phyloP scores from a whole-genome alignment of 805 yeast genomes.

The Komagataella pseudopastoris region DNA sequence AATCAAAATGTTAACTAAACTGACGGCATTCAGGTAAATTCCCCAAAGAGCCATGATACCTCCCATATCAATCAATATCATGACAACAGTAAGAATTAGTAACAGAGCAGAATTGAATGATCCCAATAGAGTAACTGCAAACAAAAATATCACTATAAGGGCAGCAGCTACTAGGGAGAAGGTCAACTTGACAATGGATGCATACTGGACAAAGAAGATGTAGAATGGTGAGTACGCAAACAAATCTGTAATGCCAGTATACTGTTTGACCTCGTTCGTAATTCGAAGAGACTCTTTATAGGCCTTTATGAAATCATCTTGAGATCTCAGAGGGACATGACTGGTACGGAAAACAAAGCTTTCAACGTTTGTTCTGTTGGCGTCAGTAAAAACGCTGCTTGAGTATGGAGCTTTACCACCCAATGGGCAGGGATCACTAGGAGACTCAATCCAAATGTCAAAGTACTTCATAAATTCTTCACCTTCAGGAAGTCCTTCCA shows the following conservation, averaged over 20 bases:
- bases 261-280: conserved; percentile 35
- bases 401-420: conserved; percentile 94
- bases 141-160: conserved; percentile 28
- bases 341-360: conserved; percentile 69
- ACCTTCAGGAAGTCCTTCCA: conserved; percentile 77
- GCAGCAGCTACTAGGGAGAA: conserved; percentile 41
- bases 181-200: conserved; percentile 47
- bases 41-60: conserved; percentile 70
- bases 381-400: conserved; percentile 33
- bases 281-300: conserved; percentile 61
- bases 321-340: conserved; percentile 71
- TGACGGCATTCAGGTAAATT: conserved; percentile 76
- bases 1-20: conserved; percentile 80
- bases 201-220: conserved; percentile 84
- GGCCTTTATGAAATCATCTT: conserved; percentile 71
- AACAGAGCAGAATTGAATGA: conserved; percentile 46
- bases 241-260: conserved; percentile 28
- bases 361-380: conserved; percentile 22
- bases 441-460: conserved; percentile 67
- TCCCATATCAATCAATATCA: conserved; percentile 60
- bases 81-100: conserved; percentile 41
- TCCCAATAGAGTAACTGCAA: conserved; percentile 51
- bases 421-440: conserved; percentile 83
- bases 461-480: conserved; percentile 57
- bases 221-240: conserved; percentile 93